Base-by-base conservation (phyloP, 164 flowering plant species). In the Dillenia suffruticosa region DNA sequence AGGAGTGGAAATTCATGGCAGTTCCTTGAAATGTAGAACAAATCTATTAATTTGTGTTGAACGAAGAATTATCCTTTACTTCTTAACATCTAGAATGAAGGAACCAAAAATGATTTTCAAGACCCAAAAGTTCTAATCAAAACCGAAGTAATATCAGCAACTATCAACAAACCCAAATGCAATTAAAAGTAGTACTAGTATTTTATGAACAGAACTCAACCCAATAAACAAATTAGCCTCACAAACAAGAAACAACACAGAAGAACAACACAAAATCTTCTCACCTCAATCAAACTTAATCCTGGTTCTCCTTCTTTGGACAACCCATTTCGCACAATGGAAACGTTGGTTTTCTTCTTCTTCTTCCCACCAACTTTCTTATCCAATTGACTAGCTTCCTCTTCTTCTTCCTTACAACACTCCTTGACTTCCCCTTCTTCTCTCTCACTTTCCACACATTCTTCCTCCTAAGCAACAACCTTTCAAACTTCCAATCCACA, bases 361-460 rank as follows among this genome's bases (percentile, higher is more conserved):
- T 66, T 73, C 61, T 67, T 70, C 26, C 44, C 75, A 12, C 9
- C 58, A 46, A 12, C 68, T 19, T 43, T 50, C 44, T 15, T 64
- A 63, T 44, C 73, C 52, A 15, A 56, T 9, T 57, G 62, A 62
- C 44, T 63, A 17, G 46, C 65, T 57, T 73, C 79, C 76, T 91
- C 87, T 76, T 85, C 58, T 74, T 77, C 24, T 46, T 58, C 48
- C 45, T 46, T n/a, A 64, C 61, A 17, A 54, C 67, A 17, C 46
- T 63, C 62, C 61, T 52, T 11, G 59, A 44, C 65, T 63, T 82
- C 19, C 78, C 71, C 65, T 81, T 91, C 79, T 80, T 84, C 46
- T 87, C 90, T 49, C 87, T 68, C 40, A 86, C 82, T 64, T 82
- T 92, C 98, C 98, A 92, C 56, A 81, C 86, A 71, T 73, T 78